A percentile compares a stretch with the other conserved stretches of the same genome.
phyloP scores from a whole-genome alignment of 116 monocot species.

The Cymodocea nodosa region DNA sequence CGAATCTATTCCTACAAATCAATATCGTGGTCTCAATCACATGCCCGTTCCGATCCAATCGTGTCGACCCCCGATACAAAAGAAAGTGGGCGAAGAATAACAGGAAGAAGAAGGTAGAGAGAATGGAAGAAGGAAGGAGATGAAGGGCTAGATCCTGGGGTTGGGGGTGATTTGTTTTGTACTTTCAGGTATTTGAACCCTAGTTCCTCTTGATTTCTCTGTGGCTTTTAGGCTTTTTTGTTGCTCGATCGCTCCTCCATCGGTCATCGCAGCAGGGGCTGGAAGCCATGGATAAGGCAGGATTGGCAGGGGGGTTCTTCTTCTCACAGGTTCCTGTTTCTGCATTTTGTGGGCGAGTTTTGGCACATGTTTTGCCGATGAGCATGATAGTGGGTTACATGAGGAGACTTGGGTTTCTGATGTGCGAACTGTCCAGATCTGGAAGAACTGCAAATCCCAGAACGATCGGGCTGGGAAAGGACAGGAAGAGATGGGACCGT shows the following conservation, averaged over 20 bases:
- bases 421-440: neutral
- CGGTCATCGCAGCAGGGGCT: too few species aligned
- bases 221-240: constrained; percentile 1
- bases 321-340: neutral
- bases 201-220: constrained; percentile 4
- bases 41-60: neutral
- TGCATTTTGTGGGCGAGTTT: neutral
- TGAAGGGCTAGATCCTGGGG: neutral
- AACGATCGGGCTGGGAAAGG: neutral
- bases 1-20: neutral
- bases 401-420: constrained; percentile 4
- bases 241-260: neutral
- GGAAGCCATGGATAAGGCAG: neutral
- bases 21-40: neutral
- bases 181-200: neutral
- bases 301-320: neutral
- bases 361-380: neutral
- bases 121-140: neutral
- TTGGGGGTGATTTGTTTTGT: neutral
- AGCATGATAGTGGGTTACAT: neutral
- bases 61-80: neutral
- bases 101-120: neutral
- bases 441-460: neutral
- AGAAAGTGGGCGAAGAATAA: neutral
- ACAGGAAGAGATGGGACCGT: neutral